Evolutionary conservation across 768 basidiomycete species (phyloP).

Genomic region (Psilocybe cyanescens): DNA sequence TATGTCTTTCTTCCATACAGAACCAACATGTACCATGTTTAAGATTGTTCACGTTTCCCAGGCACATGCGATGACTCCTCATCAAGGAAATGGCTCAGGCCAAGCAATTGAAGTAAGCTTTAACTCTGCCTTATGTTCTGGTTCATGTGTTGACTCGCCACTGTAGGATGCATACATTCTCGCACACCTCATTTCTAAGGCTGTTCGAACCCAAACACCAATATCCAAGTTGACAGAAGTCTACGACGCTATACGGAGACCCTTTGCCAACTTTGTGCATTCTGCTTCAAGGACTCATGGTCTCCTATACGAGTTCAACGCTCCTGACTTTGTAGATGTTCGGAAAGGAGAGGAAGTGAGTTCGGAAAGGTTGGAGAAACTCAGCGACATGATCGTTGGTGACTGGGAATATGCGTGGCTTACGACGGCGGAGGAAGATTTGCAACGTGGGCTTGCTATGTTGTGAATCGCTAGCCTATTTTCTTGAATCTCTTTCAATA

Average conservation of each 20-base stretch:
- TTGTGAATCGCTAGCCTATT: not conserved
- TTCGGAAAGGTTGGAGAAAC: constrained; percentile 24
- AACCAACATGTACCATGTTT: not conserved
- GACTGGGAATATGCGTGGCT: constrained; percentile 49
- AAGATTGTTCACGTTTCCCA: not conserved
- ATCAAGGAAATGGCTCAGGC: constrained; percentile 53
- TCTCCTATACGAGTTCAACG: constrained; percentile 23
- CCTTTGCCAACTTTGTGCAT: constrained; percentile 34
- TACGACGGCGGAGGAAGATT: constrained; percentile 29
- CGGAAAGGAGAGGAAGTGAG: constrained; percentile 16
- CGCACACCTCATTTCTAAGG: constrained; percentile 5
- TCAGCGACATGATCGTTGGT: constrained; percentile 26
- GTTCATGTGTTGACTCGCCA: not conserved
- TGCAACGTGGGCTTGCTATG: constrained; percentile 8
- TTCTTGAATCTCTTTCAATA: not conserved
- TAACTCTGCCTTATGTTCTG: not conserved
- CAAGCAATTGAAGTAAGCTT: constrained; percentile 37
- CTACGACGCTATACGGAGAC: constrained; percentile 39
- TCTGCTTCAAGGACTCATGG: constrained; percentile 23
- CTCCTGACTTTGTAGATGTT: constrained; percentile 19
- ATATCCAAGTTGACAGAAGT: constrained; percentile 1
- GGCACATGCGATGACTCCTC: constrained; percentile 51
- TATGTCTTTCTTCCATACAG: constrained; percentile 19
- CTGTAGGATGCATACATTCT: constrained; percentile 10
- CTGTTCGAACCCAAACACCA: not conserved